Conservation (phyloP, 257 asterid species). For the Nicotiana tabacum region DNA sequence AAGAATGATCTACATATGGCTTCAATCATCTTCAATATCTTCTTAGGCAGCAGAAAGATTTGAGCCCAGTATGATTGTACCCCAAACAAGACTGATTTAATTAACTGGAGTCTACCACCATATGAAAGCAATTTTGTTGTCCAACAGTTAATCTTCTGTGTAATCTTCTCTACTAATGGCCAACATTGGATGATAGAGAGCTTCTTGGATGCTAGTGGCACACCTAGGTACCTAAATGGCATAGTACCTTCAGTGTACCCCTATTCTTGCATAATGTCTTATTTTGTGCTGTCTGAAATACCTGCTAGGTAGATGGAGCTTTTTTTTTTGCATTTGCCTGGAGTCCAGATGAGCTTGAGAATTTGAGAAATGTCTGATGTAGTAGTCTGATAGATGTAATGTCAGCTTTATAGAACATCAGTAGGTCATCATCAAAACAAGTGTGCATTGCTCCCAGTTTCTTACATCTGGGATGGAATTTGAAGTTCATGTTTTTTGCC, state of each 20-base stretch:
- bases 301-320: background rate
- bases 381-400: background rate
- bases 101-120: background rate
- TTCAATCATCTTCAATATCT: too few relatives aligned
- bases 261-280: background rate
- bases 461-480: background rate
- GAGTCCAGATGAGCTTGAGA: background rate
- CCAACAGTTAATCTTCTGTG: background rate
- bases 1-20: background rate
- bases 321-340: background rate
- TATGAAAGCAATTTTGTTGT: background rate
- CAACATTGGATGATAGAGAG: background rate
- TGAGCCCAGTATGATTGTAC: background rate
- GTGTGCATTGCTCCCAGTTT: background rate
- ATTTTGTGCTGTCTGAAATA: background rate
- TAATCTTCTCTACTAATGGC: background rate
- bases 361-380: background rate
- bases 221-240: background rate
- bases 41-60: background rate
- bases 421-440: background rate
- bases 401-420: background rate
- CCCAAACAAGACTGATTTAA: background rate
- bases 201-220: background rate
- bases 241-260: background rate
- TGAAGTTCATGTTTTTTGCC: background rate